phyloP scores from a whole-genome alignment of 2,329 filamentous ascomycete genomes.

The Paracoccidioides lutzii region DNA sequence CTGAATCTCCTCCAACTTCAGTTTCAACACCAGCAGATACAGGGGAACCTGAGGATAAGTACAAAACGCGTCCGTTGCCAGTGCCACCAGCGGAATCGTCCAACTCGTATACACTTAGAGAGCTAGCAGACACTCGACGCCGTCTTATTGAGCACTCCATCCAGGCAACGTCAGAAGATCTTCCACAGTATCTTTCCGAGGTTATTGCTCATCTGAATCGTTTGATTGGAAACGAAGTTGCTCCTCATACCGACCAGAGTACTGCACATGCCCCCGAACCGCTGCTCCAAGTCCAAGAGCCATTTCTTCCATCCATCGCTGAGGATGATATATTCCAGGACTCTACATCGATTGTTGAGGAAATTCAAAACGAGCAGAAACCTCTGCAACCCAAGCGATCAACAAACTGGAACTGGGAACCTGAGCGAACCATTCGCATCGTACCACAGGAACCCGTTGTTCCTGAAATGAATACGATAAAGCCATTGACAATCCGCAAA shows the following conservation, averaged over 20 bases:
- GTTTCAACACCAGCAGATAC: conserved; percentile 24
- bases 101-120: conserved; percentile 40
- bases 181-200: conserved; percentile 42
- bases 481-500: conserved; percentile 46
- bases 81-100: conserved; percentile 36
- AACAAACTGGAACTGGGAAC: conserved; percentile 12
- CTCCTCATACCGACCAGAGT: conserved; percentile 25
- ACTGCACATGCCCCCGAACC: conserved; percentile 36
- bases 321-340: conserved; percentile 1
- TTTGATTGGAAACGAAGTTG: conserved; percentile 36
- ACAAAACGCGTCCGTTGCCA: conserved; percentile 31
- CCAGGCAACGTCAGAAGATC: conserved; percentile 31
- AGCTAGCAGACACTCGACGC: conserved; percentile 45
- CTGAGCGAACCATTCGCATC: conserved; percentile 42
- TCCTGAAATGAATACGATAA: conserved; percentile 32
- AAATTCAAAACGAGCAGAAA: background rate
- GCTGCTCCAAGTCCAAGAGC: background rate
- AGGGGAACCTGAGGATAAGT: conserved; percentile 10
- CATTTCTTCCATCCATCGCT: conserved; percentile 4
- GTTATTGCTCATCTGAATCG: conserved; percentile 49
- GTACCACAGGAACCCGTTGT: conserved; percentile 39
- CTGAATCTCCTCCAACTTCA: conserved; percentile 41
- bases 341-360: conserved; percentile 10
- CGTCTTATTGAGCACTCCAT: conserved; percentile 42
- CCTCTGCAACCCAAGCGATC: background rate